phyloP scores from a whole-genome alignment of 2,329 filamentous ascomycete genomes.

The Immersiporthe knoxdaviesiana region DNA sequence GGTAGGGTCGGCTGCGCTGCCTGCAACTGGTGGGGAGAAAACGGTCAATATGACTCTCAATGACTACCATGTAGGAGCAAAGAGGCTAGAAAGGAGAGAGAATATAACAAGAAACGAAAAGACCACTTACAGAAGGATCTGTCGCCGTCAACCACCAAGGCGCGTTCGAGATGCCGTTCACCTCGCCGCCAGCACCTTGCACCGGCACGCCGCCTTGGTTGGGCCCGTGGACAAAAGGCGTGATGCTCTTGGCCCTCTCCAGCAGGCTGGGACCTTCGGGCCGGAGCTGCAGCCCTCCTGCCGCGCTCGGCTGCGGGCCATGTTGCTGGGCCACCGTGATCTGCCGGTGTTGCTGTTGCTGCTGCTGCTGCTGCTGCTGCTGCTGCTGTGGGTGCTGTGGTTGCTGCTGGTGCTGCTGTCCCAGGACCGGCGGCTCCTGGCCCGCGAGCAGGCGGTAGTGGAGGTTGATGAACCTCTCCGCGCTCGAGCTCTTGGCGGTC shows the following conservation, averaged over 20 bases:
- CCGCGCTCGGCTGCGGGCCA: constrained; percentile 19
- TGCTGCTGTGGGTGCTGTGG: constrained; percentile 24
- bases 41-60: background rate
- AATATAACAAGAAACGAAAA: background rate
- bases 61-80: background rate
- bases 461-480: constrained; percentile 61
- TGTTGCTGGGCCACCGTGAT: constrained; percentile 13
- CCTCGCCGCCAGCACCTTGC: constrained; percentile 10
- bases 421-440: constrained; percentile 50
- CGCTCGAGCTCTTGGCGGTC: constrained; percentile 60
- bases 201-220: constrained; percentile 11
- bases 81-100: background rate
- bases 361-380: constrained; percentile 33
- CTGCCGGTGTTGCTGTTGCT: constrained; percentile 16
- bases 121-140: constrained; percentile 30
- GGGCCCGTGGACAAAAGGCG: constrained; percentile 22
- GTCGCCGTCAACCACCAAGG: constrained; percentile 36
- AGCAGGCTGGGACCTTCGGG: constrained; percentile 25
- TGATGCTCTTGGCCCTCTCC: constrained; percentile 28
- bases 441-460: constrained; percentile 61
- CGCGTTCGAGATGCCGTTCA: constrained; percentile 30
- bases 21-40: constrained; percentile 33
- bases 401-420: constrained; percentile 32
- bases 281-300: constrained; percentile 13
- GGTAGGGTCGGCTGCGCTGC: constrained; percentile 41